Conservation (phyloP, 768 basidiomycete species). For the Gelatoporia subvermispora region DNA sequence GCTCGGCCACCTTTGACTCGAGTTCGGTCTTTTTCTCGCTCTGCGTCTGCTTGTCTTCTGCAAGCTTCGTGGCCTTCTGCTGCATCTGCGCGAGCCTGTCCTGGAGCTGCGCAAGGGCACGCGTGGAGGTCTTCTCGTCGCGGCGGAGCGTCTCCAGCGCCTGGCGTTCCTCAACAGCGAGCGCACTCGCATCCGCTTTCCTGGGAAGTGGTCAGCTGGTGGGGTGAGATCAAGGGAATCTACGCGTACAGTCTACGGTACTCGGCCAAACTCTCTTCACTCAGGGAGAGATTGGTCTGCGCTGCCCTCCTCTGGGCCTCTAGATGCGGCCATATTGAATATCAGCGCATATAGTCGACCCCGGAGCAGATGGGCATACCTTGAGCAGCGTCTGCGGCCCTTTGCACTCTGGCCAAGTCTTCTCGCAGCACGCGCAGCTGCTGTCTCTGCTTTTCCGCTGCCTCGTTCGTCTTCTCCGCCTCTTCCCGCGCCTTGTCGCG, state of each 20-base stretch:
- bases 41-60: conserved; percentile 47
- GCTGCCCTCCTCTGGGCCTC: conserved; percentile 74
- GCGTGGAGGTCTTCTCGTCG: conserved; percentile 71
- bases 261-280: conserved; percentile 80
- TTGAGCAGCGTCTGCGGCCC: conserved; percentile 72
- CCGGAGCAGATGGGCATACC: conserved; percentile 39
- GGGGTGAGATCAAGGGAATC: not conserved
- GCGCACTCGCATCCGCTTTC: conserved; percentile 71
- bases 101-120: conserved; percentile 58
- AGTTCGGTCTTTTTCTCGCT: conserved; percentile 56
- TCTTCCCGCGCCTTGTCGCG: conserved; percentile 62
- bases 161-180: conserved; percentile 86
- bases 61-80: conserved; percentile 50
- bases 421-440: conserved; percentile 52
- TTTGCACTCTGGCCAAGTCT: conserved; percentile 64
- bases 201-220: conserved; percentile 36
- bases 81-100: conserved; percentile 66
- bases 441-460: conserved; percentile 43
- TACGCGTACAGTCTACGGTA: conserved; percentile 66
- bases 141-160: conserved; percentile 73
- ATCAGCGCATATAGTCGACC: no score
- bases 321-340: conserved; percentile 23
- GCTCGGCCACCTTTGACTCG: conserved; percentile 50
- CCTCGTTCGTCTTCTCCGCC: conserved; percentile 59
- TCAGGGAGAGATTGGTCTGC: conserved; percentile 71